Percentiles rank a stretch among this genome's conserved stretches.
These are phyloP conservation scores for Verticillium nonalfalfae DNA, from an alignment of 2,329 filamentous ascomycete genomes.

Conservation along the genomic window DNA sequence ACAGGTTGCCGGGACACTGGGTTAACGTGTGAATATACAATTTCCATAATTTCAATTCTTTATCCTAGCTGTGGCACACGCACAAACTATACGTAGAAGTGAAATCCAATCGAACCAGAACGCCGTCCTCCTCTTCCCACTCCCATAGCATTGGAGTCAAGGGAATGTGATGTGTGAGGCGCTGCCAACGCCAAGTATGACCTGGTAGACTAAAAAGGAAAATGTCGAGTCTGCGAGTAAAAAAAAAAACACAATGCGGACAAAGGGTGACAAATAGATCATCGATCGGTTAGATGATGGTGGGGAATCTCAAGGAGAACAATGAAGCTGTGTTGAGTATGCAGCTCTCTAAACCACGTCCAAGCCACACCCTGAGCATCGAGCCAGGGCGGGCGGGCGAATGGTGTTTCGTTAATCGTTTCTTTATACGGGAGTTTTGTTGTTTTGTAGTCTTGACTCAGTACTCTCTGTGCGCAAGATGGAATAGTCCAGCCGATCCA, in stretches of 20 bases:
- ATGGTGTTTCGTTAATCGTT: slow-evolving; percentile 11
- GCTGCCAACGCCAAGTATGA: background rate
- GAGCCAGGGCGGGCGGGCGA: slow-evolving; percentile 5
- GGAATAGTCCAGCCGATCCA: slow-evolving; percentile 3
- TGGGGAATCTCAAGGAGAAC: background rate
- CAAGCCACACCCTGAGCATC: background rate
- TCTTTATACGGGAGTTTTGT: slow-evolving; percentile 8
- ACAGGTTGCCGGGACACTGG: background rate
- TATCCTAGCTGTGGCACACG: background rate
- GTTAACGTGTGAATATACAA: too few relatives aligned
- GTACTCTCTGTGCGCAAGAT: slow-evolving; percentile 3
- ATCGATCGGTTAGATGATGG: background rate
- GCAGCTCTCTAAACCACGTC: background rate
- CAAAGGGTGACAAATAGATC: background rate
- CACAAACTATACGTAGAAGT: background rate
- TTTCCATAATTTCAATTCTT: background rate
- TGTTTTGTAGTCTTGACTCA: background rate
- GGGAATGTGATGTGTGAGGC: background rate
- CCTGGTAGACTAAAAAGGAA: background rate
- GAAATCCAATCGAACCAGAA: background rate
- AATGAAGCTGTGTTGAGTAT: background rate
- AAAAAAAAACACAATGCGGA: background rate
- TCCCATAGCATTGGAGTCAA: background rate
- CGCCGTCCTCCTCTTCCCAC: background rate
- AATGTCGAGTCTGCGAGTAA: background rate